Evolutionary conservation across 345 rosid species (phyloP).

Genomic region (Eucalyptus pauciflora): DNA sequence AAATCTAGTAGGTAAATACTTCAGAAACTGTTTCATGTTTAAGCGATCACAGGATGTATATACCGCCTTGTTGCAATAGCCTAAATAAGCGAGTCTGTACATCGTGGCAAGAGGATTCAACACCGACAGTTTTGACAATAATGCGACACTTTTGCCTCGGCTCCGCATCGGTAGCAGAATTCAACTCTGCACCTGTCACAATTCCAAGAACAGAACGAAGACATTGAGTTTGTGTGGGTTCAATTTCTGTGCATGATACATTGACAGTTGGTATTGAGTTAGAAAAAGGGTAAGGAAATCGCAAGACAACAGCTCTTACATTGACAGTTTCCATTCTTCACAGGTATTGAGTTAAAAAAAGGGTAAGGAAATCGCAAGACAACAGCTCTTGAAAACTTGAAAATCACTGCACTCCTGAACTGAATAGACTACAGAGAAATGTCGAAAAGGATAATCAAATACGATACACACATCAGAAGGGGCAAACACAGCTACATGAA

Average conservation of each 20-base stretch:
- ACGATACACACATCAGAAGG: background rate
- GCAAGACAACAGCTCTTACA: background rate
- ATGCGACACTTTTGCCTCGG: background rate
- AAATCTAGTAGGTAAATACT: background rate
- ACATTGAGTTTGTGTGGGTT: background rate
- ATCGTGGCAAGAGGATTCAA: background rate
- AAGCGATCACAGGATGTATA: conserved; percentile 1
- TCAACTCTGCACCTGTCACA: conserved; percentile 26
- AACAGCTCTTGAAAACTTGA: background rate
- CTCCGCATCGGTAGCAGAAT: conserved; percentile 39
- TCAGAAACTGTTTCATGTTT: background rate
- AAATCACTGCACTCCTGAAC: background rate
- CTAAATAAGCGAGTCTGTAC: background rate
- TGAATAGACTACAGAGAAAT: background rate
- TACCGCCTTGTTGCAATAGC: background rate
- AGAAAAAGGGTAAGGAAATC: background rate
- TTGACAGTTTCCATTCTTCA: background rate
- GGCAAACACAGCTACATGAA: background rate
- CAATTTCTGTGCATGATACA: background rate
- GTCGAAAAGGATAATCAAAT: background rate
- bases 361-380: background rate
- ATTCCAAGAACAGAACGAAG: background rate
- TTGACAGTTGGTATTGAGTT: background rate
- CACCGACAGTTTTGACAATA: conserved; percentile 4
- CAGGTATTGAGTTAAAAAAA: background rate